These are phyloP conservation scores for Erythrophleum fordii DNA, from an alignment of 306 rosid species.

Conservation along the genomic window DNA sequence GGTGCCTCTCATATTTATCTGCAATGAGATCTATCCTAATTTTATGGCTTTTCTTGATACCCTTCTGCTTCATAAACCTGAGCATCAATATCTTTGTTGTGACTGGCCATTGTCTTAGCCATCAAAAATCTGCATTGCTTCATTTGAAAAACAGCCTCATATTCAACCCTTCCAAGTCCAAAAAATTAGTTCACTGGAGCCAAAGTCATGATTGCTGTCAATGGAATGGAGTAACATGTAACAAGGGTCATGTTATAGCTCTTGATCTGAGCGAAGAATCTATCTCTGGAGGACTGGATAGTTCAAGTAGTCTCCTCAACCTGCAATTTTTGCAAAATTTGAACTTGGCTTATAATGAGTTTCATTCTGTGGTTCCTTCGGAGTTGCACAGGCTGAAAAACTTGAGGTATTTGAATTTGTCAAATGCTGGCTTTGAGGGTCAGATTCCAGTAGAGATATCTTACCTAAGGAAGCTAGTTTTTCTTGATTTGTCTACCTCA, in stretches of 20 bases:
- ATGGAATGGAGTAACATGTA: constrained; percentile 47
- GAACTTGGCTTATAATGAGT: not conserved
- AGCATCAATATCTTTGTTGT: not conserved
- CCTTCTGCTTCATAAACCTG: not conserved
- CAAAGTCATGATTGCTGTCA: constrained; percentile 33
- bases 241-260: not conserved
- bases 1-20: not conserved
- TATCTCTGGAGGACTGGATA: not conserved
- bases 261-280: not conserved
- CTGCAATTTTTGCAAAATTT: not conserved
- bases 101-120: not conserved
- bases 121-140: constrained; percentile 9
- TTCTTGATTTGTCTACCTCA: constrained; percentile 28
- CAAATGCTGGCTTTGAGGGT: constrained; percentile 21
- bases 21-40: not conserved
- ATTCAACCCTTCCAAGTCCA: not conserved
- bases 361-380: not conserved
- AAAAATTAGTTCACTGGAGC: constrained; percentile 33
- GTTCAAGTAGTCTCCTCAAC: not conserved
- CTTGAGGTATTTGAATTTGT: constrained; percentile 3
- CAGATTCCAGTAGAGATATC: constrained; percentile 37
- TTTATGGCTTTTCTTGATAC: not conserved
- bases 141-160: not conserved
- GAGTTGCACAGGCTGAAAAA: not conserved
- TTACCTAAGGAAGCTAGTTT: constrained; percentile 24